Percentiles rank a stretch among this genome's conserved stretches.
These are phyloP conservation scores for Penicillium fuscoglaucum DNA, from an alignment of 2,329 filamentous ascomycete species.

Conservation along the genomic window DNA sequence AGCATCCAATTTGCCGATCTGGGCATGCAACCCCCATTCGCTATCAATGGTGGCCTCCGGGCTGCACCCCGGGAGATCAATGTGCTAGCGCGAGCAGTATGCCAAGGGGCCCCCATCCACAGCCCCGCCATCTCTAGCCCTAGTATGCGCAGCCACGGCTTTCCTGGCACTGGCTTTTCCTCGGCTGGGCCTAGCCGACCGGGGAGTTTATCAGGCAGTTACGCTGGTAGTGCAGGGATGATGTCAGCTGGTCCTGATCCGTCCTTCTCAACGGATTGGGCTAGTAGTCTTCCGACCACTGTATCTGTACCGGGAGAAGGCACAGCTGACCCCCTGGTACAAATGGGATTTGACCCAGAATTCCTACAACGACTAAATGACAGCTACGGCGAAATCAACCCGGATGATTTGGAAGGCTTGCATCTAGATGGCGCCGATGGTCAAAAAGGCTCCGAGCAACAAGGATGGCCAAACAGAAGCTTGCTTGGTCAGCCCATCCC, in stretches of 20 bases:
- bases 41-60: slow-evolving; percentile 39
- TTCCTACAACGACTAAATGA: slow-evolving; percentile 40
- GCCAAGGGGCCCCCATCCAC: slow-evolving; percentile 25
- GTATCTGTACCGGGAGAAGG: slow-evolving; percentile 35
- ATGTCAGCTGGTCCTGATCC: slow-evolving; percentile 28
- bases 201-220: slow-evolving; percentile 39
- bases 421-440: slow-evolving; percentile 21
- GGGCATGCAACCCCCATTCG: slow-evolving; percentile 47
- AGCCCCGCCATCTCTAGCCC: slow-evolving; percentile 32
- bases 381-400: slow-evolving; percentile 36
- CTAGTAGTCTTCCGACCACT: slow-evolving; percentile 33
- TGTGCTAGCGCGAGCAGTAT: slow-evolving; percentile 24
- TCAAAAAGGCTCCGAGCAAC: slow-evolving; percentile 14
- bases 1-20: slow-evolving; percentile 40
- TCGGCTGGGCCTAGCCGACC: slow-evolving; percentile 39
- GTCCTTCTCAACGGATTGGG: slow-evolving; percentile 36
- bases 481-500: slow-evolving; percentile 13
- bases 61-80: slow-evolving; percentile 39
- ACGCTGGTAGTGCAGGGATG: slow-evolving; percentile 36
- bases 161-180: slow-evolving; percentile 33
- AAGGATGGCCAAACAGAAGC: slow-evolving; percentile 20
- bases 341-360: slow-evolving; percentile 42
- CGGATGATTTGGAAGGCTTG: slow-evolving; percentile 33
- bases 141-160: slow-evolving; percentile 36
- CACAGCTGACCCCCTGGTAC: slow-evolving; percentile 36